A percentile compares a stretch with the other conserved stretches of the same genome.
phyloP scores from a whole-genome alignment of 2,329 filamentous ascomycete genomes.

The Aspergillus intermedius region DNA sequence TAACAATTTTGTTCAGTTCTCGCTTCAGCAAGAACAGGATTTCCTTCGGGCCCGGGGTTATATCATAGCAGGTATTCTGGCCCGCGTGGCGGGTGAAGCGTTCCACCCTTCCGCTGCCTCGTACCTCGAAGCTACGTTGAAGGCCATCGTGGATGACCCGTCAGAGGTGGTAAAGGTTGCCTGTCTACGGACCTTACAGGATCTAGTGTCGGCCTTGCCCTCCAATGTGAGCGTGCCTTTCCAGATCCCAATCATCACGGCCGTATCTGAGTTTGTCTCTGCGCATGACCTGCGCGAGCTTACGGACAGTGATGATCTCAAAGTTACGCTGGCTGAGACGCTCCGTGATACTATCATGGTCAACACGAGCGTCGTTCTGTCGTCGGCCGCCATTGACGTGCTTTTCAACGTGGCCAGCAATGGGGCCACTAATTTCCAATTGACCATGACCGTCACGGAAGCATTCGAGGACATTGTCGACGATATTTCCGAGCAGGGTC shows the following conservation, averaged over 20 bases:
- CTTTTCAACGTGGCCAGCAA: conserved; percentile 86
- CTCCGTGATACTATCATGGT: conserved; percentile 76
- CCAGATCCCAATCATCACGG: conserved; percentile 56
- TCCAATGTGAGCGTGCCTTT: conserved; percentile 45
- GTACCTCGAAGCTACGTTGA: conserved; percentile 56
- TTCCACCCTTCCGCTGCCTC: conserved; percentile 38
- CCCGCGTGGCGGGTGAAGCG: conserved; percentile 57
- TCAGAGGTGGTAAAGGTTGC: conserved; percentile 88
- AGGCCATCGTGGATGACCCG: conserved; percentile 66
- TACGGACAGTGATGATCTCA: conserved; percentile 82
- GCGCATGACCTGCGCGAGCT: conserved; percentile 75
- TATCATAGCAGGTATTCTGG: conserved; percentile 73
- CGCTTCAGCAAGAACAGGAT: conserved; percentile 63
- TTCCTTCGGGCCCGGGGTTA: conserved; percentile 83
- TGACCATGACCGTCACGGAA: conserved; percentile 80
- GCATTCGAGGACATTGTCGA: conserved; percentile 82
- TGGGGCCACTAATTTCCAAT: conserved; percentile 83
- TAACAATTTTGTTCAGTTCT: conserved; percentile 71
- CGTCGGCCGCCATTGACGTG: conserved; percentile 65
- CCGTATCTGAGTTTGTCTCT: conserved; percentile 66
- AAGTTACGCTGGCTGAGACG: conserved; percentile 83
- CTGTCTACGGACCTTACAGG: conserved; percentile 79
- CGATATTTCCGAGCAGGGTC: conserved; percentile 57
- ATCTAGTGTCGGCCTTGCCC: conserved; percentile 53
- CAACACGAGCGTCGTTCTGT: conserved; percentile 67